phyloP scores from a whole-genome alignment of 208 protist species.

The Crithidia fasciculata region DNA sequence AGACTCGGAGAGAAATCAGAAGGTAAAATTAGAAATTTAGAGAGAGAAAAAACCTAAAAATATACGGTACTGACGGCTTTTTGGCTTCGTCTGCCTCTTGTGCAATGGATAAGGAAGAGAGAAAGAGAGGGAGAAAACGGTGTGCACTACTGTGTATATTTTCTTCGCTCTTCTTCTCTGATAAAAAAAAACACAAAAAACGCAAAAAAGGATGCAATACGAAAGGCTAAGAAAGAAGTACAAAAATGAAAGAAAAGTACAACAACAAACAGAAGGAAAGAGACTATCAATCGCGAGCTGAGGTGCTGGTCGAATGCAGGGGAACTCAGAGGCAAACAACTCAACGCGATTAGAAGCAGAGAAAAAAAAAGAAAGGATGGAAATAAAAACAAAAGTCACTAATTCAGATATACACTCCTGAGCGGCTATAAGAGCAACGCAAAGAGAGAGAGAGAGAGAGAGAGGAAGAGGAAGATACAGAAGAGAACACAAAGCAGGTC shows the following conservation, averaged over 20 bases:
- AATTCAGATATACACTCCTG: no score
- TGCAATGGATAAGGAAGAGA: background rate
- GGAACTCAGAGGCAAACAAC: no score
- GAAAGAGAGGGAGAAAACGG: slow-evolving; percentile 12
- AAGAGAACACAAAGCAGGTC: no score
- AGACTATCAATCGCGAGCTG: background rate
- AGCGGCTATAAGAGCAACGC: no score
- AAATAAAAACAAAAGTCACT: no score
- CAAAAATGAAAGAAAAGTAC: background rate
- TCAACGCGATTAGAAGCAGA: no score
- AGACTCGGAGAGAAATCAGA: background rate
- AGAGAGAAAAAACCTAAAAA: slow-evolving; percentile 1
- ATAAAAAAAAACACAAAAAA: background rate
- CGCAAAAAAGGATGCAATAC: no score
- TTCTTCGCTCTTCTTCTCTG: background rate
- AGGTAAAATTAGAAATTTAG: slow-evolving; percentile 11
- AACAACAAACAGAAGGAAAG: background rate
- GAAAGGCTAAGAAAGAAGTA: background rate
- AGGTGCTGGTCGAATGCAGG: no score
- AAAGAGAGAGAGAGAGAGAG: no score
- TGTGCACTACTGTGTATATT: background rate
- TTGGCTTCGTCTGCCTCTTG: background rate
- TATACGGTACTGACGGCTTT: background rate
- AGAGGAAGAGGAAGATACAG: no score
- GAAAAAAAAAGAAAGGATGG: no score